These are phyloP conservation scores for Exophiala bonariae DNA, from an alignment of 2,329 filamentous ascomycete genomes.

Conservation along the genomic window DNA sequence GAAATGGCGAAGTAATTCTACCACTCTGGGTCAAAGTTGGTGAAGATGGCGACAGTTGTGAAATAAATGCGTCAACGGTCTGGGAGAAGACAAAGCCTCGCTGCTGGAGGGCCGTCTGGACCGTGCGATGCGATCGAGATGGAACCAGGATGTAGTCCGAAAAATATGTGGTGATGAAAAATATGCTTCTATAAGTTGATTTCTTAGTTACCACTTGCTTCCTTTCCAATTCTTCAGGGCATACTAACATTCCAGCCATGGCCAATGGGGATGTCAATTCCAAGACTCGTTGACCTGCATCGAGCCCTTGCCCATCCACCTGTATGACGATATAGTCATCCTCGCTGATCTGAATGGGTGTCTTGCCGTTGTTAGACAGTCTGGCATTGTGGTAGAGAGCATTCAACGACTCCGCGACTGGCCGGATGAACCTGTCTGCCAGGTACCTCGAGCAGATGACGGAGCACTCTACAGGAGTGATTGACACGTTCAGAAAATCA, in stretches of 20 bases:
- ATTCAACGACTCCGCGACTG: conserved; percentile 65
- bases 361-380: conserved; percentile 7
- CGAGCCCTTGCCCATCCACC: conserved; percentile 84
- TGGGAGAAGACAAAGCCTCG: conserved; percentile 84
- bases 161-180: conserved; percentile 98
- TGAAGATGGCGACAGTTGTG: conserved; percentile 43
- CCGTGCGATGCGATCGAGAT: conserved; percentile 68
- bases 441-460: conserved; percentile 80
- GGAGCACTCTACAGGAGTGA: conserved; percentile 90
- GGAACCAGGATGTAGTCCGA: conserved; percentile 96
- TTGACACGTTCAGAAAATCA: conserved; percentile 87
- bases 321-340: conserved; percentile 88
- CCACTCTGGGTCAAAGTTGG: conserved; percentile 22
- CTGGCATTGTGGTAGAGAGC: conserved; percentile 3
- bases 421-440: conserved; percentile 72
- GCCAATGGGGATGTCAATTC: conserved; percentile 89
- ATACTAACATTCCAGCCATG: conserved; percentile 75
- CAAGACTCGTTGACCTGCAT: conserved; percentile 86
- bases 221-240: conserved; percentile 14
- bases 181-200: conserved; percentile 72
- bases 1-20: conserved; percentile 20
- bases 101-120: conserved; percentile 73
- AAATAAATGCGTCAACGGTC: conserved; percentile 65
- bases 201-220: no score
- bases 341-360: conserved; percentile 69